Base-by-base conservation (phyloP, 768 basidiomycete species). In the Gelatoporia subvermispora region DNA sequence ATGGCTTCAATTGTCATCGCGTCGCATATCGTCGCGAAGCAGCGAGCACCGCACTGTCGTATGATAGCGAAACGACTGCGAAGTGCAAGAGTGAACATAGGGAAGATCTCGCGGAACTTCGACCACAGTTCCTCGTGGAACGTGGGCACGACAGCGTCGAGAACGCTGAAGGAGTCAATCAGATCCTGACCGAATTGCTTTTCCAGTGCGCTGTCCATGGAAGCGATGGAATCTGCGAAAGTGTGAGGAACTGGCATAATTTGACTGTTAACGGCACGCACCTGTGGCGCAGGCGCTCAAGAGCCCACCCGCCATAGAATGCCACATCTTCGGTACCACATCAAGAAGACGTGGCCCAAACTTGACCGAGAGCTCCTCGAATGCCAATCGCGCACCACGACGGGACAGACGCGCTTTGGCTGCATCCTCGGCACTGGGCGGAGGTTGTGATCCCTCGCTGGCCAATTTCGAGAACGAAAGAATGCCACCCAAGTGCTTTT, bases 261-360 rank as follows among this genome's bases (percentile, higher is more conserved):
- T 8, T 28, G n/a, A 31, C 1, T n/a, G 25, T 23, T 43, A 24
- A 35, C 79, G 41, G 17, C 23, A 60, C 80, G 38, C 63, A 93
- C 93, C 82, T 31, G 74, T 64, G 36, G 73, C 69, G 54, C 85
- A 93, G 20, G 83, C 78, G 45, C 77, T 79, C 39, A 86, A 57
- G 34, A 96, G 63, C 20, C 88, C 84, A 20, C 84, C 85, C 13
- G 82, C 83, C 82, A 96, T 91, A 4, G 88, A 92, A 42, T 87
- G 83, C 94, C 95, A 98, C 77, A 97, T 88, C 55, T 82, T 91
- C 2, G 96, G 95, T n/a, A 98, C 81, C 28, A 79, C 74, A 0
- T 84, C 77, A 31, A 98, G 69, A 24, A 98, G 70, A 13, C 68
- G 68, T 2, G 79, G 63, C 0, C 88, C 93, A 55, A 98, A 96